Percentiles rank a stretch among this genome's conserved stretches.
Conservation (phyloP, 208 protist species). For the Trypanosoma grayi region DNA sequence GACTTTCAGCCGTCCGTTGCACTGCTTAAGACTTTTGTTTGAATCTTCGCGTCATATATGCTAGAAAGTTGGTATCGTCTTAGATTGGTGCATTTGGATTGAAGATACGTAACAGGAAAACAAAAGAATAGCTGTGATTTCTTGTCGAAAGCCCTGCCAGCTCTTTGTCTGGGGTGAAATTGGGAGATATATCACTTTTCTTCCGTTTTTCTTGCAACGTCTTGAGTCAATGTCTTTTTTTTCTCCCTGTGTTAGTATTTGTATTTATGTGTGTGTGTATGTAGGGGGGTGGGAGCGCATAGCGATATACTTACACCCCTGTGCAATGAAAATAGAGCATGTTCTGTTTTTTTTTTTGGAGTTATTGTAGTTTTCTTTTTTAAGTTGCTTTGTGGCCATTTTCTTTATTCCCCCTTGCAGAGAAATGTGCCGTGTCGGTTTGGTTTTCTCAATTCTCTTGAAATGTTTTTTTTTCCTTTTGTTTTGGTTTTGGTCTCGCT, state of each 20-base stretch:
- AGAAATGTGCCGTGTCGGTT: slow-evolving; percentile 6
- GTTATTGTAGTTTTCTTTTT: slow-evolving; percentile 8
- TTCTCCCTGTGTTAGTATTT: not conserved
- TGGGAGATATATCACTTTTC: too few species aligned
- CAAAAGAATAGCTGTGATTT: too few species aligned
- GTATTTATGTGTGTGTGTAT: slow-evolving; percentile 2
- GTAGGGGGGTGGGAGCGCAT: not conserved
- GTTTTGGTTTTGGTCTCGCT: not conserved
- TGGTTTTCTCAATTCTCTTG: slow-evolving; percentile 9
- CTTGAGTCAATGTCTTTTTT: slow-evolving; percentile 7
- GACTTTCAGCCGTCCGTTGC: not conserved
- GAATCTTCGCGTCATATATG: too few species aligned
- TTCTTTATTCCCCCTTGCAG: too few species aligned
- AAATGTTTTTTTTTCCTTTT: not conserved
- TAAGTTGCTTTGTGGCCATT: slow-evolving; percentile 20
- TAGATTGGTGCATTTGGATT: slow-evolving; percentile 17
- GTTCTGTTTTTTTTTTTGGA: slow-evolving; percentile 18
- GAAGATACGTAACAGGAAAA: slow-evolving; percentile 20
- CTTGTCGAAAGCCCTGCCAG: too few species aligned
- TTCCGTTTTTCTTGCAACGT: too few species aligned
- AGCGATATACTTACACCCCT: slow-evolving; percentile 13
- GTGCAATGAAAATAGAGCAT: not conserved
- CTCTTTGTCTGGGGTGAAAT: not conserved
- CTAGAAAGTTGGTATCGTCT: slow-evolving; percentile 11
- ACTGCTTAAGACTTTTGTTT: too few species aligned